Conservation (phyloP, 371 early-diverging fungal species). For the Astathelohania contejeani region DNA sequence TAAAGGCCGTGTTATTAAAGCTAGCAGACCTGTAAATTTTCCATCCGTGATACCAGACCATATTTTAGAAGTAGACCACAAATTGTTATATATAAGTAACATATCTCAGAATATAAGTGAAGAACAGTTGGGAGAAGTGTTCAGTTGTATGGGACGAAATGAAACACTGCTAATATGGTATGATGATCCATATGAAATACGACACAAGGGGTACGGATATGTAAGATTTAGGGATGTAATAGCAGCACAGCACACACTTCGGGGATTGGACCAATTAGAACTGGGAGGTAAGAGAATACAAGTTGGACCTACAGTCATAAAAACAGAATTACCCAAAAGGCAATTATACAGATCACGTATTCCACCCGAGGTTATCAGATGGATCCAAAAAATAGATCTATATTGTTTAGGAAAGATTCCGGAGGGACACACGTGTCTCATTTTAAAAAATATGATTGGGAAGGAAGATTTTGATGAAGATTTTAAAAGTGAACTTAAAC, state of each 20-base stretch:
- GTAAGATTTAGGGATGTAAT: neutral
- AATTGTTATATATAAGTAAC: constrained; percentile 14
- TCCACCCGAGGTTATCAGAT: constrained; percentile 1
- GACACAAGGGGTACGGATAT: constrained; percentile 16
- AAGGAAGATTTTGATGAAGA: constrained; percentile 14
- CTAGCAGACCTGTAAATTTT: constrained; percentile 11
- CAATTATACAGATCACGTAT: neutral
- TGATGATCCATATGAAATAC: neutral
- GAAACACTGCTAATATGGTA: constrained; percentile 1
- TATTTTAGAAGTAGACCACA: neutral
- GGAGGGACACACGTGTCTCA: constrained; percentile 1
- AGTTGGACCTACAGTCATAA: constrained; percentile 7
- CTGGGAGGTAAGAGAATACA: constrained; percentile 7
- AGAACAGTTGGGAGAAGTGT: constrained; percentile 4
- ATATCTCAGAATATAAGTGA: constrained; percentile 3
- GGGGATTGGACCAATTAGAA: neutral
- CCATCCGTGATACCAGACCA: constrained; percentile 13
- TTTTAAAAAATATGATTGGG: constrained; percentile 10
- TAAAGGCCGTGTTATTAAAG: constrained; percentile 6
- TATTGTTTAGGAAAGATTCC: constrained; percentile 6
- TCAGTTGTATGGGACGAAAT: constrained; percentile 4
- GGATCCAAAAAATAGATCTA: constrained; percentile 3
- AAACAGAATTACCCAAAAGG: constrained; percentile 3
- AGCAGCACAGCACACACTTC: neutral
- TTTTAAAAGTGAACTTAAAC: constrained; percentile 11